Evolutionary conservation across 1,284 basidiomycete genomes (phyloP), one percentile per base, ranked within the genome.

Genomic region (Leccinum subspadiceum): DNA sequence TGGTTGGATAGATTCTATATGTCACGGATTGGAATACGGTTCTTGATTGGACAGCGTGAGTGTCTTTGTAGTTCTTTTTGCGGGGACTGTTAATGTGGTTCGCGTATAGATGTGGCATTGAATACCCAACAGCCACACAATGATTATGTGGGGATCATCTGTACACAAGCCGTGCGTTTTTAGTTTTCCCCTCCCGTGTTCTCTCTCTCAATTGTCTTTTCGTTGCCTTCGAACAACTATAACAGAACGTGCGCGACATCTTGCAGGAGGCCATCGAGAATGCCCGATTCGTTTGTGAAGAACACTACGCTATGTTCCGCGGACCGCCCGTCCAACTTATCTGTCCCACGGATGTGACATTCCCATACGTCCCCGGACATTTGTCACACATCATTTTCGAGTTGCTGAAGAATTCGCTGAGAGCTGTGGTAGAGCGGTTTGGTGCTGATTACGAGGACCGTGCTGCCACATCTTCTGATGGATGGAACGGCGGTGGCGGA

Each of bases 181-280:
- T 37, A 10, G 39, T 59, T 37, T 52, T 52, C 7, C 57, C 41
- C 22, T 44, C 56, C 31, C 6, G 54, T 58, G 56, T 54, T 56
- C 24, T 3, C 52, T n/a, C 6, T 57, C 54, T 66, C 48, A 68
- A 7, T 4, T 48, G 20, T 17, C 17, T 17, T 53, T 29, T 26
- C 10, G 1, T 20, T 15, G 24, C n/a, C 13, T 52, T 31, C 41
- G 22, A n/a, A 17, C 4, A 6, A 53, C 56, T 56, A n/a, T 46
- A 46, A 57, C 64, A 92, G 84, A 97, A 95, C 73, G 89, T 98
- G 0, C 93, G 94, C 68, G 94, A 97, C 71, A 96, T 97, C 63
- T 89, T 96, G n/a, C 92, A 94, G 73, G 97, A 99, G 81, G 94
- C 97, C 0, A 98, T 99, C 68, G 96, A 99, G 76, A 99, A 99